A percentile compares a stretch with the other conserved stretches of the same genome.
These are phyloP conservation scores for Yamadazyma triangularis DNA, from an alignment of 1,139 yeast species.

Conservation along the genomic window DNA sequence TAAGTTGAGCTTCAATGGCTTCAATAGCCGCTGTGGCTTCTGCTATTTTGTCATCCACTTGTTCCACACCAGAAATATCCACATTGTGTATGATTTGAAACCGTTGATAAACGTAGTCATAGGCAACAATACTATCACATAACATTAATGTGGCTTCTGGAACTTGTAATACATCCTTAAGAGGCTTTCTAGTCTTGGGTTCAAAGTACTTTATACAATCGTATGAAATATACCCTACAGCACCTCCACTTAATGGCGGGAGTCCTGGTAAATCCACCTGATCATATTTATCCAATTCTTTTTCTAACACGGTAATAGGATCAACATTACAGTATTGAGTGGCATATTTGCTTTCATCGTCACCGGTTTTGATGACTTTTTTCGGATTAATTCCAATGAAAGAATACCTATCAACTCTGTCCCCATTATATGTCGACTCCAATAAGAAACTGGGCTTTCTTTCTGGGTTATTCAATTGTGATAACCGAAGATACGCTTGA, in stretches of 20 bases:
- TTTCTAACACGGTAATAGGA: constrained; percentile 71
- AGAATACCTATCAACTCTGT: constrained; percentile 82
- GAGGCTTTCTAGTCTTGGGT: constrained; percentile 73
- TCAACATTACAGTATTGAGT: constrained; percentile 52
- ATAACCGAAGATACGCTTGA: constrained; percentile 79
- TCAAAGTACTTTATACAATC: constrained; percentile 96
- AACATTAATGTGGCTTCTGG: constrained; percentile 94
- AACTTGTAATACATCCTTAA: constrained; percentile 73
- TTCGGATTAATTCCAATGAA: constrained; percentile 86
- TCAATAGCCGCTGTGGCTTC: constrained; percentile 55
- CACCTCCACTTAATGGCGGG: constrained; percentile 91
- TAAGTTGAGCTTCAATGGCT: constrained; percentile 49
- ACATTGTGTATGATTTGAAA: constrained; percentile 86
- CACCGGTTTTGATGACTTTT: constrained; percentile 78
- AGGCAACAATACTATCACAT: constrained; percentile 84
- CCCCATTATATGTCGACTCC: constrained; percentile 88
- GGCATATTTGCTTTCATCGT: constrained; percentile 21
- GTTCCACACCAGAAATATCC: constrained; percentile 35
- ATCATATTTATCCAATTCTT: constrained; percentile 58
- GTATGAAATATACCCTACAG: constrained; percentile 90
- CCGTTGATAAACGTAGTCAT: constrained; percentile 90
- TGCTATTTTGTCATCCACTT: constrained; percentile 47
- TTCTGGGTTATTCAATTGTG: constrained; percentile 59
- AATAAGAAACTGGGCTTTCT: constrained; percentile 72
- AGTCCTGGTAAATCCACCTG: constrained; percentile 78